A percentile compares a stretch with the other conserved stretches of the same genome.
phyloP scores from a whole-genome alignment of 2,329 filamentous ascomycete genomes.

The Trichoderma sp. region DNA sequence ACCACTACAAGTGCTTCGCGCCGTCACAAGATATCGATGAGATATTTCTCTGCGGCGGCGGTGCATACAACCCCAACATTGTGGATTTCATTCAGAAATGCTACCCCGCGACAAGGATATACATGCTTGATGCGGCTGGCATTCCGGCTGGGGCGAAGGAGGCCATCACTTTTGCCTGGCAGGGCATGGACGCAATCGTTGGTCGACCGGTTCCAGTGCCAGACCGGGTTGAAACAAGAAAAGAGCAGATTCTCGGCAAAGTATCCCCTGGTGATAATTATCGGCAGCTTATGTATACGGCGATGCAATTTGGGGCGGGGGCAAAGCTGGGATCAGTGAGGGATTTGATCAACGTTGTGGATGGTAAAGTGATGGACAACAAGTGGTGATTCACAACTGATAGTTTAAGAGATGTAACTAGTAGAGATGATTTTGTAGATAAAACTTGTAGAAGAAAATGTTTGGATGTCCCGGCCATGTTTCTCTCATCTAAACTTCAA shows the following conservation, averaged over 20 bases:
- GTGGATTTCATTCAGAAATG: conserved; percentile 48
- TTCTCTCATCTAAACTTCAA: not conserved
- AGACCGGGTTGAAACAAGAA: conserved; percentile 48
- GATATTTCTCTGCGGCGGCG: conserved; percentile 60
- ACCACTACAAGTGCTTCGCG: conserved; percentile 22
- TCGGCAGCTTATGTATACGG: conserved; percentile 49
- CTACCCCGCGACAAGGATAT: conserved; percentile 47
- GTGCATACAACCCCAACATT: conserved; percentile 58
- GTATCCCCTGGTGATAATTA: conserved; percentile 55
- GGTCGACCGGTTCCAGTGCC: conserved; percentile 54
- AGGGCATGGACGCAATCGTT: conserved; percentile 57
- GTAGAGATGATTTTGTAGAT: not conserved
- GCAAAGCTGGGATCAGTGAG: conserved; percentile 46
- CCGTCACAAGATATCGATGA: conserved; percentile 37
- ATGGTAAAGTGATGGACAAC: conserved; percentile 47
- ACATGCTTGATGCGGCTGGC: conserved; percentile 52
- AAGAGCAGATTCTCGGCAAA: conserved; percentile 53
- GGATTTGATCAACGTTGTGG: conserved; percentile 49
- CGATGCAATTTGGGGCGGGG: conserved; percentile 48
- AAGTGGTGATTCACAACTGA: conserved; percentile 26
- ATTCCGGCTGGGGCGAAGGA: conserved; percentile 53
- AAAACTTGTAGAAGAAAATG: not conserved
- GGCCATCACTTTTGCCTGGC: conserved; percentile 50
- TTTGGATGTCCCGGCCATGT: not conserved
- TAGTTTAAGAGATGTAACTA: not conserved